These are phyloP conservation scores for Leccinum subgranulosum DNA, from an alignment of 768 basidiomycete species.

Conservation along the genomic window DNA sequence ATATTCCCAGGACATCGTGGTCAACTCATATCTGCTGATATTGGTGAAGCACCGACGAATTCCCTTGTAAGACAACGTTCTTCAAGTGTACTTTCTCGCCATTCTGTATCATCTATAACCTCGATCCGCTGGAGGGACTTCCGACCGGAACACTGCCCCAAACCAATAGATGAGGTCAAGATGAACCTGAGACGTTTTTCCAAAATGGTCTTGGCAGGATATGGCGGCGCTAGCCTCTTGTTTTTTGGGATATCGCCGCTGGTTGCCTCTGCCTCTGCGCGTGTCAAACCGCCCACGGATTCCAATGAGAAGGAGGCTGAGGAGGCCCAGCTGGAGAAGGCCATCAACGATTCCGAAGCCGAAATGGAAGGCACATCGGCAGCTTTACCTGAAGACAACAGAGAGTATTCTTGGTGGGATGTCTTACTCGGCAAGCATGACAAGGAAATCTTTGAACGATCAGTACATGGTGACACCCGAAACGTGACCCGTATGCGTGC, in stretches of 20 bases:
- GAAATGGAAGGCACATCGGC: slow-evolving; percentile 47
- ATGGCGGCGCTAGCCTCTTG: slow-evolving; percentile 76
- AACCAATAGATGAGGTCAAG: slow-evolving; percentile 52
- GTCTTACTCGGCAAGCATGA: slow-evolving; percentile 78
- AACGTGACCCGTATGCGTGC: slow-evolving; percentile 43
- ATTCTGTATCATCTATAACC: slow-evolving; percentile 28
- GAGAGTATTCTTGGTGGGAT: slow-evolving; percentile 79
- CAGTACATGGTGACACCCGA: slow-evolving; percentile 33
- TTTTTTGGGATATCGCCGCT: slow-evolving; percentile 69
- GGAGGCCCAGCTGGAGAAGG: slow-evolving; percentile 59
- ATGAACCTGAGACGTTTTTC: slow-evolving; percentile 72
- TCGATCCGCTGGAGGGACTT: slow-evolving; percentile 24
- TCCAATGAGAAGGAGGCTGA: slow-evolving; percentile 48
- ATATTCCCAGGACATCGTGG: slow-evolving; percentile 64
- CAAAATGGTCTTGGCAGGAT: slow-evolving; percentile 80
- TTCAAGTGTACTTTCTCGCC: slow-evolving; percentile 23
- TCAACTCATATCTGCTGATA: slow-evolving; percentile 78
- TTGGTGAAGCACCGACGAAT: slow-evolving; percentile 53
- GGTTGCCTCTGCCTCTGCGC: slow-evolving; percentile 25
- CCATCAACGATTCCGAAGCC: slow-evolving; percentile 69
- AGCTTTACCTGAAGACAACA: slow-evolving; percentile 23
- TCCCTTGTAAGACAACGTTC: slow-evolving; percentile 32
- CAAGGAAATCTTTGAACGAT: slow-evolving; percentile 76
- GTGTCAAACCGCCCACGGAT: slow-evolving; percentile 24
- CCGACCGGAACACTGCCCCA: slow-evolving; percentile 22